Percentiles rank a stretch among this genome's conserved stretches.
Conservation (phyloP, 257 asterid species). For the Lithospermum erythrorhizon region DNA sequence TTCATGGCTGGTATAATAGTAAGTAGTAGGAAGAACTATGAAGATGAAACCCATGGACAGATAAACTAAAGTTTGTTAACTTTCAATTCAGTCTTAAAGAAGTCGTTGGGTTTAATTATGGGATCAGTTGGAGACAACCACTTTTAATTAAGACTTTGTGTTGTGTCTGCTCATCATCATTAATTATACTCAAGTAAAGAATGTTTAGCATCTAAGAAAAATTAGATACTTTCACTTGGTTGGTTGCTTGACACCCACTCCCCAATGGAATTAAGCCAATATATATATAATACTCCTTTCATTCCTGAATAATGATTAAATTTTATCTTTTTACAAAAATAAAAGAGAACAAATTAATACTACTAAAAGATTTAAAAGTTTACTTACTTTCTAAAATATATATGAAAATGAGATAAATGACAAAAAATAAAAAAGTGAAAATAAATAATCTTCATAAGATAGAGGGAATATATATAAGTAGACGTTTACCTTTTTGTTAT, state of each 20-base stretch:
- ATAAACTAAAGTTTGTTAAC: background rate
- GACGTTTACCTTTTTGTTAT: background rate
- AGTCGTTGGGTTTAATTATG: constrained; percentile 13
- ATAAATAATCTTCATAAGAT: too few species aligned
- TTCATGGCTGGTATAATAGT: too few species aligned
- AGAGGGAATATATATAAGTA: background rate
- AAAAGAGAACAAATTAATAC: too few species aligned
- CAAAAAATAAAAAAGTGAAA: too few species aligned
- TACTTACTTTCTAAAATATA: too few species aligned
- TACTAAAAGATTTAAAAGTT: too few species aligned
- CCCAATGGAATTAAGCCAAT: constrained; percentile 9
- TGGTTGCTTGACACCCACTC: constrained; percentile 7
- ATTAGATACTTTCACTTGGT: constrained; percentile 1
- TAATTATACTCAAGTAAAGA: constrained; percentile 30
- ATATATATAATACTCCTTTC: too few species aligned
- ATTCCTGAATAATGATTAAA: too few species aligned
- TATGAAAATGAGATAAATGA: too few species aligned
- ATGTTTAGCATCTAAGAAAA: constrained; percentile 13
- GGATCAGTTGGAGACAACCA: constrained; percentile 20
- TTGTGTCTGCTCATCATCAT: constrained; percentile 23
- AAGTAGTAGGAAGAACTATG: too few species aligned
- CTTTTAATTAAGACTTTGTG: constrained; percentile 27
- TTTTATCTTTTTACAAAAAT: too few species aligned
- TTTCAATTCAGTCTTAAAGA: constrained; percentile 4
- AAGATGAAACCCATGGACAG: too few species aligned